Percentiles rank a stretch among this genome's conserved stretches.
phyloP scores from a whole-genome alignment of 2,329 filamentous ascomycete genomes.

The Nigrospora osmanthi region DNA sequence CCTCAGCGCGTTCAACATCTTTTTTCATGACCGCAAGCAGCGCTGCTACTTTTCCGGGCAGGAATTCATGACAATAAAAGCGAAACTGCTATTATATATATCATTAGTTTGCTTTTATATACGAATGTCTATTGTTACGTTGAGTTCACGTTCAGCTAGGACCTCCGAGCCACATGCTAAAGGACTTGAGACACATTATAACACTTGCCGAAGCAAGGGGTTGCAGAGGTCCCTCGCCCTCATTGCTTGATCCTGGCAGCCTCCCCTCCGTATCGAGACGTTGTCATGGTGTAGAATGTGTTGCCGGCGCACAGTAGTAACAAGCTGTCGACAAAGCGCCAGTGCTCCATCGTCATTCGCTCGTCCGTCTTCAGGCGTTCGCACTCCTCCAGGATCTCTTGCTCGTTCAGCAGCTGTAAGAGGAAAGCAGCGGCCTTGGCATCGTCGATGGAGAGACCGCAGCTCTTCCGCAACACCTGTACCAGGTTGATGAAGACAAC shows the following conservation, averaged over 20 bases:
- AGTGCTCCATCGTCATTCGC: background rate
- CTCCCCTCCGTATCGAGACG: background rate
- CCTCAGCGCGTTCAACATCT: no score
- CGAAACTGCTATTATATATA: no score
- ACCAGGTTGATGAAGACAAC: background rate
- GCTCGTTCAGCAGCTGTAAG: background rate
- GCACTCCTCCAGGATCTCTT: background rate
- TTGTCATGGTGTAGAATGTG: background rate
- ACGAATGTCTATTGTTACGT: no score
- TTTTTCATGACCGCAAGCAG: no score
- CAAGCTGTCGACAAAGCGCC: background rate
- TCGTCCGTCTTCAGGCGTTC: background rate
- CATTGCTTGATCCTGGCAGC: background rate
- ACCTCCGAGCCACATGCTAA: no score
- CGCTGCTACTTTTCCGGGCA: no score
- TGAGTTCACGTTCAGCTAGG: no score
- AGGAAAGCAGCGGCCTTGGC: background rate
- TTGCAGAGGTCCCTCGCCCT: background rate
- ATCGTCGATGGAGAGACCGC: background rate
- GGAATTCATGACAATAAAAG: no score
- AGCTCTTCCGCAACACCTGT: background rate
- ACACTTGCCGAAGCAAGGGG: no score
- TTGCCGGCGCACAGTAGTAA: background rate
- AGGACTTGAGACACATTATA: no score
- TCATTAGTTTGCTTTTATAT: no score